Evolutionary conservation across 371 early-diverging fungal genomes (phyloP), one percentile per base, ranked within the genome.

Genomic region (Gilbertella persicaria): DNA sequence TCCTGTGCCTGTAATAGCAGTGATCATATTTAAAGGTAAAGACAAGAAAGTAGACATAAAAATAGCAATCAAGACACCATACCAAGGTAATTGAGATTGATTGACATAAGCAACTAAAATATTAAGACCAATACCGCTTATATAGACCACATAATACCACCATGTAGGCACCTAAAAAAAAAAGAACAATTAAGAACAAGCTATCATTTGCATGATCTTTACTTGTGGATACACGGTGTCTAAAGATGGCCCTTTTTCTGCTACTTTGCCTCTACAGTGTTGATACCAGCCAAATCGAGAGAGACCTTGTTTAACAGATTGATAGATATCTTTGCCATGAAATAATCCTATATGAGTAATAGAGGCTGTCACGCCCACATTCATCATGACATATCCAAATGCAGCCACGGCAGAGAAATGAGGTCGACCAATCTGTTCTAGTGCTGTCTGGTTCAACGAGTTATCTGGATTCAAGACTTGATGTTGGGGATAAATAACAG

Each of bases 111-210:
- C 79, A 1, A 83, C 64, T n/a, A 78, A 69, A 29, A 90, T 82
- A 19, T 85, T 80, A 16, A 87, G 58, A 9, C 67, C 78, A 45
- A 84, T 74, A 45, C 85, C 86, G 9, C 74, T 37, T 1, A 79
- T 58, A 54, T 88, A 90, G 28, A 87, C 60, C 6, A 56, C 39
- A 40, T 74, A 67, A 39, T 91, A 91, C 93, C 93, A 91, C 84
- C 84, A 85, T 36, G 71, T 69, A 2, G 93, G 93, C 20, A 90
- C 59, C 42, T 55, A 45, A 21, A 14, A 25, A 23, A 24, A n/a
- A 13, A 6, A 13, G 17, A 41, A 84, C 63, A 87, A 79, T 29
- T 61, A 57, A 47, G 83, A 84, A 1, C 45, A 53, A 25, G 69
- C 66, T 78, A 78, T 75, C 26, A 56, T 47, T 16, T 26, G 19